Evolutionary conservation across 1,284 basidiomycete species (phyloP).

Genomic region (Ceratobasidium sp.): DNA sequence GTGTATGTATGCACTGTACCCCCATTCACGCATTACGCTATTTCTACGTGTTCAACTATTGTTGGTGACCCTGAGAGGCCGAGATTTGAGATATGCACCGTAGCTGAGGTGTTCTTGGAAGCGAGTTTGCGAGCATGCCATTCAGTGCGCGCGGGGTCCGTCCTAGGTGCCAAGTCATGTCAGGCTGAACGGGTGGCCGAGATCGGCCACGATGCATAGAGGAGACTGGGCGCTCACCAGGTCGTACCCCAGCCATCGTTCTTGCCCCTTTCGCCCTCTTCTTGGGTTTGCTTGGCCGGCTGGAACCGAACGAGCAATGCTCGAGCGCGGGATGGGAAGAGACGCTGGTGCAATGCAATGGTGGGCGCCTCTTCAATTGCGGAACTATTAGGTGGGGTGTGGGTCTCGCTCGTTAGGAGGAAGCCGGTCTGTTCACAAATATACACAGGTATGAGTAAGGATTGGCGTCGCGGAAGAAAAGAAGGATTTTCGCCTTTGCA

Average conservation of each 20-base stretch:
- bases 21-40: conserved; percentile 15
- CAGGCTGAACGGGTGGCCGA: not conserved
- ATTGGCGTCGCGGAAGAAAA: not conserved
- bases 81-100: conserved; percentile 37
- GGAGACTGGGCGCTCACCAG: conserved; percentile 10
- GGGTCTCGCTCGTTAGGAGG: conserved; percentile 37
- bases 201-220: not conserved
- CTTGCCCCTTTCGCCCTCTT: not conserved
- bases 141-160: conserved; percentile 31
- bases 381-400: conserved; percentile 35
- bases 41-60: conserved; percentile 34
- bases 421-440: conserved; percentile 24
- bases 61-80: conserved; percentile 25
- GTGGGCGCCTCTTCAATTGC: conserved; percentile 44
- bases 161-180: conserved; percentile 9
- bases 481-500: conserved; percentile 10
- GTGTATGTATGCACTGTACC: conserved; percentile 3
- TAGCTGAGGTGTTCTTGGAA: conserved; percentile 40
- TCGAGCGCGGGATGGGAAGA: conserved; percentile 34
- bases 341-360: conserved; percentile 34
- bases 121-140: conserved; percentile 43
- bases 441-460: not conserved
- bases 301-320: conserved; percentile 24
- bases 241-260: conserved; percentile 33
- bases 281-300: not conserved